A percentile compares a stretch with the other conserved stretches of the same genome.
Evolutionary conservation across 2,329 filamentous ascomycete species (phyloP).

Genomic region (Trichophyton verrucosum): DNA sequence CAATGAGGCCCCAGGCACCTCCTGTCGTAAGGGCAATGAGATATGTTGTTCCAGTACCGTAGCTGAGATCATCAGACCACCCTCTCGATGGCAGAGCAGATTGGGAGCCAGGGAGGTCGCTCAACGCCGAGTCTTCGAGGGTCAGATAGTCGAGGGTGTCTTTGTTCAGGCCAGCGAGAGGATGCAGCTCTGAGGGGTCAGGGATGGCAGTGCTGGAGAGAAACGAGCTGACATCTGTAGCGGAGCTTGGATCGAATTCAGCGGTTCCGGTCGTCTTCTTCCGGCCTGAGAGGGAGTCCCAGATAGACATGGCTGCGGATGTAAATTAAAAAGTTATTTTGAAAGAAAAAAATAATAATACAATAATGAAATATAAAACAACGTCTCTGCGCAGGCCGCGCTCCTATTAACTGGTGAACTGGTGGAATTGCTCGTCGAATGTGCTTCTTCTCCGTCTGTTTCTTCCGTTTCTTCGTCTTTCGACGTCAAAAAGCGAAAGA

Average conservation of each 20-base stretch:
- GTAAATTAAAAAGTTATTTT: neutral
- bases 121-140: constrained; percentile 81
- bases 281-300: constrained; percentile 50
- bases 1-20: constrained; percentile 82
- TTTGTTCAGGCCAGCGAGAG: constrained; percentile 82
- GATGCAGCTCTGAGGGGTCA: constrained; percentile 81
- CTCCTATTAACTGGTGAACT: constrained; percentile 1
- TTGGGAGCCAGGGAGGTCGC: constrained; percentile 70
- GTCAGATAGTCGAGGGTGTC: constrained; percentile 90
- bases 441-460: neutral
- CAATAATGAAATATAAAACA: neutral
- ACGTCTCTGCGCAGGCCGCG: constrained; percentile 5
- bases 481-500: neutral
- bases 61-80: constrained; percentile 97
- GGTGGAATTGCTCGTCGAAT: constrained; percentile 14
- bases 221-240: constrained; percentile 76
- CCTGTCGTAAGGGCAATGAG: constrained; percentile 73
- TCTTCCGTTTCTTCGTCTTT: neutral
- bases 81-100: constrained; percentile 87
- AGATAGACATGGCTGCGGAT: constrained; percentile 39
- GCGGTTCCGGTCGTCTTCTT: constrained; percentile 44
- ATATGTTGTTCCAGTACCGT: constrained; percentile 91
- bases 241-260: constrained; percentile 58
- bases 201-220: constrained; percentile 63
- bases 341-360: neutral